Conservation (phyloP, 225 moss, liverwort and hornwort genomes). For the Straminergon stramineum region DNA sequence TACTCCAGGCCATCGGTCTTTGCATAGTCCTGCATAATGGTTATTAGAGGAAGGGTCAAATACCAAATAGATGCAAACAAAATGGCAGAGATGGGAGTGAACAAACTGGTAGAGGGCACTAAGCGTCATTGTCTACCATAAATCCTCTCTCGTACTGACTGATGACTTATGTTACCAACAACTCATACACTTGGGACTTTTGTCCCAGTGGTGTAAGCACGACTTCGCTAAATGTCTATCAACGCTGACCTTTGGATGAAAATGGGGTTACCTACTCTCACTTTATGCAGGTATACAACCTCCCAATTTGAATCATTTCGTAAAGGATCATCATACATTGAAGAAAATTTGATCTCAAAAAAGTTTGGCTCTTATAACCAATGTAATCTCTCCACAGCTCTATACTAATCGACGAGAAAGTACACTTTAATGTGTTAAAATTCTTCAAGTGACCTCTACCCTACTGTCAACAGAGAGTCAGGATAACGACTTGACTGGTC, state of each 20-base stretch:
- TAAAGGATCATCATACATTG: background rate
- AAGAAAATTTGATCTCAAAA: background rate
- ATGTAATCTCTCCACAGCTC: background rate
- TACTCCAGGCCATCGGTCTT: conserved; percentile 98
- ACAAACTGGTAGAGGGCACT: background rate
- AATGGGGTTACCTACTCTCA: background rate
- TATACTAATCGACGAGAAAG: background rate
- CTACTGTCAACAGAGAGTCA: background rate
- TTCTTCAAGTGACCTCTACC: background rate
- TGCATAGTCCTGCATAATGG: conserved; percentile 70
- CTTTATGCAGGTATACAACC: too few species aligned
- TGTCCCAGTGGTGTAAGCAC: background rate
- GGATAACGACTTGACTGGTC: background rate
- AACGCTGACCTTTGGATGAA: too few species aligned
- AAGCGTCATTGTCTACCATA: background rate
- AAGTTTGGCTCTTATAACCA: background rate
- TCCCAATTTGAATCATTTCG: background rate
- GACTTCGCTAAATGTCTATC: background rate
- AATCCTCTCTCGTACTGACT: background rate
- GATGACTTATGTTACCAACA: background rate
- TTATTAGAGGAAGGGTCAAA: background rate
- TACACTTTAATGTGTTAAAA: background rate
- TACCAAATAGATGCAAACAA: background rate
- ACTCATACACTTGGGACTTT: background rate
- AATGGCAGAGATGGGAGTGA: background rate